Evolutionary conservation across 768 basidiomycete genomes (phyloP).

Genomic region (Boletus insuetus): DNA sequence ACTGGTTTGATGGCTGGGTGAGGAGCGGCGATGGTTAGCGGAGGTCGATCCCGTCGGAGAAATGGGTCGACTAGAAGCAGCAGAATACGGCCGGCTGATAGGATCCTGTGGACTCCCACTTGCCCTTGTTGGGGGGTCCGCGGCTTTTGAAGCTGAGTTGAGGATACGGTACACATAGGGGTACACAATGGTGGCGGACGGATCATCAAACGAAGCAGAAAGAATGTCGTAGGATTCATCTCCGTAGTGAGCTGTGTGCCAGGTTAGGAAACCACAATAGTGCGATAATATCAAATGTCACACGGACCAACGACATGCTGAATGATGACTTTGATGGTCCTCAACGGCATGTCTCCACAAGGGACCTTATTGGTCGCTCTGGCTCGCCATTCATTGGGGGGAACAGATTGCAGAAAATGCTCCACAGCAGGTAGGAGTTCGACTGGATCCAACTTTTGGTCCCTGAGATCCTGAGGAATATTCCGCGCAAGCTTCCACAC

Average conservation of each 20-base stretch:
- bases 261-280: constrained; percentile 16
- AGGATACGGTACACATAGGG: constrained; percentile 92
- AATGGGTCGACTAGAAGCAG: constrained; percentile 63
- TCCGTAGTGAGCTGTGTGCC: constrained; percentile 65
- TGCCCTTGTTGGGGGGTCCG: constrained; percentile 29
- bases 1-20: constrained; percentile 65
- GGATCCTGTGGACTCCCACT: constrained; percentile 35
- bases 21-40: constrained; percentile 49
- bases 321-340: constrained; percentile 97
- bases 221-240: constrained; percentile 91
- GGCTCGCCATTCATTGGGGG: constrained; percentile 95
- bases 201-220: constrained; percentile 87
- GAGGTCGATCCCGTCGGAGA: constrained; percentile 69
- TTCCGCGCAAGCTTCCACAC: constrained; percentile 97
- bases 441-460: constrained; percentile 76
- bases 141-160: constrained; percentile 58
- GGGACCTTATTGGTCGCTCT: constrained; percentile 89
- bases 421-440: constrained; percentile 92
- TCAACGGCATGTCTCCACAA: constrained; percentile 95
- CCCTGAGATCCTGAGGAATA: constrained; percentile 86
- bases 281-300: background rate
- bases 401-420: constrained; percentile 88
- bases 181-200: constrained; percentile 96
- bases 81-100: constrained; percentile 49
- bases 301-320: constrained; percentile 93